phyloP scores from a whole-genome alignment of 2,329 filamentous ascomycete genomes.

The Sporothrix sp. region DNA sequence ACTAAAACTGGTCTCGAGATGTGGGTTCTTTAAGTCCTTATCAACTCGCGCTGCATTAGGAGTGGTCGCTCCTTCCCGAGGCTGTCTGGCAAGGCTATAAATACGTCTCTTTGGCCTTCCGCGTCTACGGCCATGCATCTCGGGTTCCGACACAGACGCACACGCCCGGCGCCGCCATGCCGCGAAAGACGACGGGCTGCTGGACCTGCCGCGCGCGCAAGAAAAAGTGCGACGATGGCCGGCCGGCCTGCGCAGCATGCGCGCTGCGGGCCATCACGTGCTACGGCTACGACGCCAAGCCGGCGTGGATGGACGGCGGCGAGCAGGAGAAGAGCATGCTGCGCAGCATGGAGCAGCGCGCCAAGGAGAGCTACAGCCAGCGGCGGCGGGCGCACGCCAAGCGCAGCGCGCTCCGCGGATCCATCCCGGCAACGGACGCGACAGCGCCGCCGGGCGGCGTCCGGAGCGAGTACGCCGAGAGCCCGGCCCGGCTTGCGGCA shows the following conservation, averaged over 20 bases:
- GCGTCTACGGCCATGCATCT: too few species aligned
- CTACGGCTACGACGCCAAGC: slow-evolving; percentile 9
- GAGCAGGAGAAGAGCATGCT: slow-evolving; percentile 6
- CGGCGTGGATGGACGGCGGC: slow-evolving; percentile 12
- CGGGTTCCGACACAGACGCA: background rate
- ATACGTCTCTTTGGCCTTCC: too few species aligned
- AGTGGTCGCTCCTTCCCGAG: too few species aligned
- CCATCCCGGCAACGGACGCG: background rate
- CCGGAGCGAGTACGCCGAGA: background rate
- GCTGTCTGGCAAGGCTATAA: too few species aligned
- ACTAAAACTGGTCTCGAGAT: too few species aligned
- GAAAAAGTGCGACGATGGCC: slow-evolving; percentile 13
- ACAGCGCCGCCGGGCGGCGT: background rate
- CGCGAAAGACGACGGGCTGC: slow-evolving; percentile 12
- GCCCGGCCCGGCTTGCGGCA: background rate
- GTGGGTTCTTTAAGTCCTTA: too few species aligned
- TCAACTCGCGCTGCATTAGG: too few species aligned
- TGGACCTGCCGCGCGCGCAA: slow-evolving; percentile 14
- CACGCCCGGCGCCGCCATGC: background rate
- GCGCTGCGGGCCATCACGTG: slow-evolving; percentile 6
- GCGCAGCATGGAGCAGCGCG: slow-evolving; percentile 5
- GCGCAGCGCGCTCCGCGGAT: background rate
- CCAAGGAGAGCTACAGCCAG: slow-evolving; percentile 13
- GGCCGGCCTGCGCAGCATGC: slow-evolving; percentile 8
- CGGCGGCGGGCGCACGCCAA: slow-evolving; percentile 6